These are phyloP conservation scores for Aspergillus cristatus DNA, from an alignment of 495 filamentous ascomycete genomes.

Conservation along the genomic window DNA sequence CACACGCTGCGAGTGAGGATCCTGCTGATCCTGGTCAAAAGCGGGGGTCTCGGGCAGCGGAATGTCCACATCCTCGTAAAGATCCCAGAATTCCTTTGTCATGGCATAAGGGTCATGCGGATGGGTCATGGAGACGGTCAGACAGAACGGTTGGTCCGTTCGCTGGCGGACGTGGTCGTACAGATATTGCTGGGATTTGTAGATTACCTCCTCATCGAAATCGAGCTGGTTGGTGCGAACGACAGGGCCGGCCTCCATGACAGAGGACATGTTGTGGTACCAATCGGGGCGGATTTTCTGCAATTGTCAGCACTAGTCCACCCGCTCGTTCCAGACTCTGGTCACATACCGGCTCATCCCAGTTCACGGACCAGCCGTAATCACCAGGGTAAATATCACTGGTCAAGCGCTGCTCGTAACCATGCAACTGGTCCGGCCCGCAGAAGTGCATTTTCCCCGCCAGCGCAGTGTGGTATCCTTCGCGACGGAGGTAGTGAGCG, in stretches of 20 bases:
- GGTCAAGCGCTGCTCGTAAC: constrained; percentile 81
- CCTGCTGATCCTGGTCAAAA: constrained; percentile 68
- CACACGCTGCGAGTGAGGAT: constrained; percentile 71
- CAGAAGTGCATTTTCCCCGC: constrained; percentile 96
- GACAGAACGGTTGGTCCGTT: constrained; percentile 63
- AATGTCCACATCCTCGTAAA: constrained; percentile 82
- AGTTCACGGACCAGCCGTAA: constrained; percentile 82
- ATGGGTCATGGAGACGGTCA: constrained; percentile 87
- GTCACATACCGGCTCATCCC: constrained; percentile 61
- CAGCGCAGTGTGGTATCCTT: constrained; percentile 80
- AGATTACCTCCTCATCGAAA: constrained; percentile 89
- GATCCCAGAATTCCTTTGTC: constrained; percentile 77
- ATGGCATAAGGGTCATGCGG: constrained; percentile 91
- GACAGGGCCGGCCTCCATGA: constrained; percentile 74
- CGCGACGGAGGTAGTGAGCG: constrained; percentile 75
- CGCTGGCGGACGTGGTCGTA: constrained; percentile 72
- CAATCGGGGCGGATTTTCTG: constrained; percentile 71
- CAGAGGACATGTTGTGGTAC: constrained; percentile 87
- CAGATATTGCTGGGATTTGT: constrained; percentile 70
- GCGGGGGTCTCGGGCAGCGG: constrained; percentile 57
- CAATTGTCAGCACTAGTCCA: background rate
- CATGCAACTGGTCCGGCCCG: constrained; percentile 78
- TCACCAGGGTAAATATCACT: constrained; percentile 88
- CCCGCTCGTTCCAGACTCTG: background rate
- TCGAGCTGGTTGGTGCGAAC: constrained; percentile 88